Evolutionary conservation across 2,329 filamentous ascomycete species (phyloP).

Genomic region (Domatiomyces catenatus): DNA sequence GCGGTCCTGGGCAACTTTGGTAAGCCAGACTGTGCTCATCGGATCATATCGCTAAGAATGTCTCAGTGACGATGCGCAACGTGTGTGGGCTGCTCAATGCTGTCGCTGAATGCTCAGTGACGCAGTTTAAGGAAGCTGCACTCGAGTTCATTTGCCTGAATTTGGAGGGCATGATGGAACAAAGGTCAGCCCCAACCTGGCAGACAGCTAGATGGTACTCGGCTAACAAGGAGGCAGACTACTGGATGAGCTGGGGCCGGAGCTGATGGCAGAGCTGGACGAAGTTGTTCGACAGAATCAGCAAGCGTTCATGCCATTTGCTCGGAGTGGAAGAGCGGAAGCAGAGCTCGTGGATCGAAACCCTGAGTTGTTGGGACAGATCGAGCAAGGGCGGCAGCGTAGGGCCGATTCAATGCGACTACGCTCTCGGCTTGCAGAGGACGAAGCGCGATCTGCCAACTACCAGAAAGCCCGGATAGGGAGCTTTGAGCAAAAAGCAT

Average conservation of each 20-base stretch:
- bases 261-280: constrained; percentile 69
- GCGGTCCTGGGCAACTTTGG: constrained; percentile 51
- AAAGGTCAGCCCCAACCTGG: constrained; percentile 22
- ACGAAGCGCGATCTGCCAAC: constrained; percentile 46
- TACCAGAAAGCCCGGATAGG: constrained; percentile 47
- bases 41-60: constrained; percentile 37
- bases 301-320: constrained; percentile 58
- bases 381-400: constrained; percentile 36
- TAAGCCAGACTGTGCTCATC: constrained; percentile 8
- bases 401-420: constrained; percentile 66
- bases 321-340: constrained; percentile 59
- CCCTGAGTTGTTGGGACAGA: constrained; percentile 27
- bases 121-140: constrained; percentile 72
- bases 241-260: constrained; percentile 69
- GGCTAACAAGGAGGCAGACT: constrained; percentile 32
- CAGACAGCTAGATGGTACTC: not conserved
- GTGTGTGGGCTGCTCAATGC: constrained; percentile 73
- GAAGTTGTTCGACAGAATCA: constrained; percentile 69
- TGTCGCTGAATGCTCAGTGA: constrained; percentile 67
- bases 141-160: constrained; percentile 86
- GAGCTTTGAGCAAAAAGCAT: constrained; percentile 45
- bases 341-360: constrained; percentile 30
- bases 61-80: constrained; percentile 45
- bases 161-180: constrained; percentile 81
- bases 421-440: constrained; percentile 45